Evolutionary conservation across 805 yeast species (phyloP), one percentile per base, ranked within the genome.

Genomic region (Komagataella pseudopastoris): DNA sequence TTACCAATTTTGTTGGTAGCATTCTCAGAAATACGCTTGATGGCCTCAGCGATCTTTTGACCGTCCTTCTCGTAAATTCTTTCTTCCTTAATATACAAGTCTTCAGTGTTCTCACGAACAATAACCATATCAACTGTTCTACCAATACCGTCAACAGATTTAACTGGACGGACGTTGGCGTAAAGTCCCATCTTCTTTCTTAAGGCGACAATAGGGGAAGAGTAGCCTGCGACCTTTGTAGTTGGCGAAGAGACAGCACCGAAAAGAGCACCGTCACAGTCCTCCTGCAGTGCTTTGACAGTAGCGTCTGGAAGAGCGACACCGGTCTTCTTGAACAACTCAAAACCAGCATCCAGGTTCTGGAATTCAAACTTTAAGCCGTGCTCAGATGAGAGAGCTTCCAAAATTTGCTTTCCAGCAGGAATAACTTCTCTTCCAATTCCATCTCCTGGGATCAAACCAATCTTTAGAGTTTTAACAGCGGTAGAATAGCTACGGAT

Each of bases 31-130:
- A 93, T 93, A 71, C 99, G 83, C 76, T 95, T 95, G 72, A 88
- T 91, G 53, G 99, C 99, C 72, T 93, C 99, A 49, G 98, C 96
- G 45, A 90, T 87, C 69, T 80, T 81, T 60, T 86, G 81, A 56
- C 97, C 96, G 57, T 90, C 95, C 52, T 76, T 77, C 58, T 76
- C 80, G 65, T 76, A 87, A 48, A 87, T 67, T 60, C 72, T 80
- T 72, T 93, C 99, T 67, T 90, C 95, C 74, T 93, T 93, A 69
- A 93, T 85, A 72, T 93, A 93, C 60, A 91, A 76, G 70, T 93
- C 99, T 74, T 93, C 99, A 55, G 99, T 93, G 77, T 93, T 93
- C 72, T 93, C 99, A 68, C 99, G 86, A 44, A 93, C 99, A 67
- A 93, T 93, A 30, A 93, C 96, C 88, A 93, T 83, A 68, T 93